Evolutionary conservation across 208 protist species (phyloP), one percentile per base, ranked within the genome.

Genomic region (Crithidia acanthocephali): DNA sequence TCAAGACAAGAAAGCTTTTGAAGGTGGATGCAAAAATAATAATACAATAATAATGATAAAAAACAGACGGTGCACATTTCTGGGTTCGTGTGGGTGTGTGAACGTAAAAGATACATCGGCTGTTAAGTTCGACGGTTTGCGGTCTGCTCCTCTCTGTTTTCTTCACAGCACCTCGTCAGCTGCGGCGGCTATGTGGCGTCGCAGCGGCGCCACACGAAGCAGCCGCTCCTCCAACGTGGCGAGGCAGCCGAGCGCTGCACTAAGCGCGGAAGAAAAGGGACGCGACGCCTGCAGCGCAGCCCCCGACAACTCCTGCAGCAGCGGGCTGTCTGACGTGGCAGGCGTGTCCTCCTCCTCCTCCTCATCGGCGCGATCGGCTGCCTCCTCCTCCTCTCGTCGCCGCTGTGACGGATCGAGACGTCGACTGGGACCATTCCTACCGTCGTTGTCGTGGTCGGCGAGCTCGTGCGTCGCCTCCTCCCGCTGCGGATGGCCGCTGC

Each of bases 241-340:
- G 13, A 76, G 10, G 35, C 48, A 71, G 18, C 71, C 71, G 25
- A 70, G 23, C 10, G 70, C n/a, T 15, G 20, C 32, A 47, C 66
- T 45, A 16, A 65, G 16, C 6, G 56, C 27, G 11, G 33, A 10
- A 0, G 56, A 44, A 11, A 22, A 44, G 2, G 57, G 50, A 16
- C 45, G 64, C 18, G n/a, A 22, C 8, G 45, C 20, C 7, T 22
- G 1, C 4, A 22, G 48, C 47, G 30, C 23, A 0, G 35, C 47
- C 0, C 30, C 23, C 11, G 33, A 30, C 7, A 37, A 2, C 20
- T 13, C 13, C 47, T 63, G 11, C 9, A 16, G 15, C 15, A 50
- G 18, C 23, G 15, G 30, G 20, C 2, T 20, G 4, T n/a, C 16
- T n/a, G 25, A 1, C 33, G 9, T 5, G 22, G 25, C 51, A 64